Conservation (phyloP, 208 protist species). For the Leishmania aethiopica region DNA sequence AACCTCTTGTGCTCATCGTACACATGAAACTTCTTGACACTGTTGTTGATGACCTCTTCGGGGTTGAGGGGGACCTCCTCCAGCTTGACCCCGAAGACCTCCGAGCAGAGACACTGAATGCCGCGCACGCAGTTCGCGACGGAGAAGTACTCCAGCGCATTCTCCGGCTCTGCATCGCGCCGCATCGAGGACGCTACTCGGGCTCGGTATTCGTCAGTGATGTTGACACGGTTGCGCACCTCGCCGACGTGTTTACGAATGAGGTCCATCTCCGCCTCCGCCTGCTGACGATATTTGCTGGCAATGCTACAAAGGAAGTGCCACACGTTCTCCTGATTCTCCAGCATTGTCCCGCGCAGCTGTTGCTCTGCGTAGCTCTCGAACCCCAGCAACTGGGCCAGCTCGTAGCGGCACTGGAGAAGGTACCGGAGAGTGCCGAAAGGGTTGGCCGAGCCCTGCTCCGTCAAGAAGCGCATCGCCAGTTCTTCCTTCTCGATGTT, state of each 20-base stretch:
- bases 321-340: constrained; percentile 90
- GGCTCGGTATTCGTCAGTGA: constrained; percentile 85
- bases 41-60: constrained; percentile 80
- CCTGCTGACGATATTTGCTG: constrained; percentile 78
- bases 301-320: constrained; percentile 89
- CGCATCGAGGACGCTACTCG: constrained; percentile 73
- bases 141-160: constrained; percentile 85
- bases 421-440: constrained; percentile 82
- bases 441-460: constrained; percentile 70
- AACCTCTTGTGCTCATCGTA: constrained; percentile 84
- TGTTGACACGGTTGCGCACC: constrained; percentile 74
- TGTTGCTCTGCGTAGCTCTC: constrained; percentile 92
- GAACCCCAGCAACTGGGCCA: constrained; percentile 81
- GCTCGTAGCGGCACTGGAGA: constrained; percentile 81
- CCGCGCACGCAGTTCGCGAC: constrained; percentile 91
- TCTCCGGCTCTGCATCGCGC: constrained; percentile 70
- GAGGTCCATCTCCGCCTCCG: constrained; percentile 80
- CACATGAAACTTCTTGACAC: constrained; percentile 89
- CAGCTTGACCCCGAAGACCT: constrained; percentile 89
- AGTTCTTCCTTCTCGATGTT: constrained; percentile 92
- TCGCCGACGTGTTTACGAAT: constrained; percentile 77
- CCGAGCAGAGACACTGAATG: constrained; percentile 89
- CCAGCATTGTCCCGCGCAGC: constrained; percentile 90
- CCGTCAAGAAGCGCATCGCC: constrained; percentile 80
- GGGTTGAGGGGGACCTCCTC: constrained; percentile 73